Base-by-base conservation (phyloP, 139 green algal species). In the Chlorella sorokiniana region DNA sequence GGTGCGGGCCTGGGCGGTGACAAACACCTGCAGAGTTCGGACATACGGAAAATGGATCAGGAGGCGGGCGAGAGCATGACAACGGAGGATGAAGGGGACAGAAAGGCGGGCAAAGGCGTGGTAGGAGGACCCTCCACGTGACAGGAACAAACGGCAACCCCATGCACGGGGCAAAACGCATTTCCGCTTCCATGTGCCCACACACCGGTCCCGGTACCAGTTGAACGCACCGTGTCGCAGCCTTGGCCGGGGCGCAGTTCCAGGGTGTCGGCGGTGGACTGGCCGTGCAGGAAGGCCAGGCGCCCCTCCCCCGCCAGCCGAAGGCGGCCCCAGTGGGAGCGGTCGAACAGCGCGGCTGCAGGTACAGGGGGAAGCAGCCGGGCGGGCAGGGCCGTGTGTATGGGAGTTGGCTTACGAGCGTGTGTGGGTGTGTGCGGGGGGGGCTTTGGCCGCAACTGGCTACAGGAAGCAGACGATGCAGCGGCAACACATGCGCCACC, bases 311-410 rank as follows among this genome's bases (percentile, higher is more conserved):
- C 94, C 1, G 74, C 40, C 61, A 97, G 44, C 0, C 91, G 88
- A 40, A 97, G 29, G 10, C 94, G 86, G 18, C 90, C 89, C 89
- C 92, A 96, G 83, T 97, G 89, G n/a, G 86, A 94, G 48, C 76
- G 64, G 86, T 96, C 93, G n/a, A 93, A 67, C 0, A 97, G 51
- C 22, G 87, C 90, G 25, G 85, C 87, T n/a, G 88, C 91, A 14
- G 6, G 76, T 92, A 5, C 85, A 42, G 0, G 88, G 78, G 0
- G 93, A 54, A 23, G 85, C 90, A 29, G 83, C 51, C 16, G 83
- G 88, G 88, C 94, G 85, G 42, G 81, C 4, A 27, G 33, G 7
- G 25, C 4, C 3, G 22, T 44, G 31, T 79, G 29, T 76, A 63
- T 5, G 20, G 48, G 44, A 31, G 68, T 61, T 41, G 23, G 29